A percentile compares a stretch with the other conserved stretches of the same genome.
phyloP scores from a whole-genome alignment of 169 alveolate species.

The Eimeria falciformis region DNA sequence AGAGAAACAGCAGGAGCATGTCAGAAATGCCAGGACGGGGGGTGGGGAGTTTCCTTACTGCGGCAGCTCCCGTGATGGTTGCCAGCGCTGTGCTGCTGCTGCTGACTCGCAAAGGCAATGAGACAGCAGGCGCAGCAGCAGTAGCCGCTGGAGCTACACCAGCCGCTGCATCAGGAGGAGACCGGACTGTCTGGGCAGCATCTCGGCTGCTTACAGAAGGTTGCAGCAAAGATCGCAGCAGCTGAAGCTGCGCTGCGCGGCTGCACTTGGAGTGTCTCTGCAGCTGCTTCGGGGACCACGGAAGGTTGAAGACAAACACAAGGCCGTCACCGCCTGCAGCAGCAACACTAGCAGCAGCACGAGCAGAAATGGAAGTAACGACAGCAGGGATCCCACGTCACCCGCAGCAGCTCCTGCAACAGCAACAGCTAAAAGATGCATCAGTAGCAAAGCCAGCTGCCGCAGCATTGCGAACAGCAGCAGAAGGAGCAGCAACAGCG shows the following conservation, averaged over 20 bases:
- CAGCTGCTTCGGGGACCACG: constrained; percentile 20
- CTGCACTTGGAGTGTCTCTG: constrained; percentile 47
- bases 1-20: too few relatives aligned
- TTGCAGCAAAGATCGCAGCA: not conserved
- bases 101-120: not conserved
- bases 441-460: not conserved
- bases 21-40: not conserved
- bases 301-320: constrained; percentile 21
- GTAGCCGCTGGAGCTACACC: constrained; percentile 2
- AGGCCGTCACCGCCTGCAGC: constrained; percentile 19
- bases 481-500: constrained; percentile 45
- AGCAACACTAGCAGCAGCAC: constrained; percentile 9
- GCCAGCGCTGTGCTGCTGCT: constrained; percentile 33
- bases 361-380: not conserved
- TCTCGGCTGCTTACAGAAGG: not conserved
- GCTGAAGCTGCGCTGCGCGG: constrained; percentile 23
- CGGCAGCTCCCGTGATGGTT: constrained; percentile 19
- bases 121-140: not conserved
- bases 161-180: not conserved
- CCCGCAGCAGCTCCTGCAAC: not conserved
- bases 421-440: not conserved
- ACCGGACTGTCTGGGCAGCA: not conserved
- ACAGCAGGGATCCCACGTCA: too few relatives aligned
- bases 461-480: not conserved
- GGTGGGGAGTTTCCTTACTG: not conserved